These are phyloP conservation scores for Oleoguttula mirabilis DNA, from an alignment of 495 filamentous ascomycete genomes.

Conservation along the genomic window DNA sequence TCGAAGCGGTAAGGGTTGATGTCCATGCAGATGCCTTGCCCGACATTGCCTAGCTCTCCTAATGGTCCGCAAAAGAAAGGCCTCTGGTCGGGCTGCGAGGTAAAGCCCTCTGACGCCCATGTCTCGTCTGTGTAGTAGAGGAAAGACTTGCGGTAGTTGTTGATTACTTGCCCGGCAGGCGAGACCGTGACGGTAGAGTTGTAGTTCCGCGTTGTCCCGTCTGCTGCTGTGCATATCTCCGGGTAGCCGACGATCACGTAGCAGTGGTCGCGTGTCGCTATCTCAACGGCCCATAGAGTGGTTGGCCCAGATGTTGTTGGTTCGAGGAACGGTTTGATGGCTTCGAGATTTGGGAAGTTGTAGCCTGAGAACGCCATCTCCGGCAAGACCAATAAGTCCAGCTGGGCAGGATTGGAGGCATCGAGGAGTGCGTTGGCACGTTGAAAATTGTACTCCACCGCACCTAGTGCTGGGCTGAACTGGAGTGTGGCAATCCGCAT, in stretches of 20 bases:
- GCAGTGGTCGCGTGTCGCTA: slow-evolving; percentile 60
- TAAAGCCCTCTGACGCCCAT: slow-evolving; percentile 68
- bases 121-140: slow-evolving; percentile 86
- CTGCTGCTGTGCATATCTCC: slow-evolving; percentile 35
- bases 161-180: slow-evolving; percentile 53
- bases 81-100: background rate
- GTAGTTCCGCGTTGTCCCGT: slow-evolving; percentile 41
- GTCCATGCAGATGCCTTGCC: slow-evolving; percentile 84
- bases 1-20: slow-evolving; percentile 72
- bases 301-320: slow-evolving; percentile 59
- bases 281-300: slow-evolving; percentile 65
- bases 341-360: slow-evolving; percentile 68
- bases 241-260: slow-evolving; percentile 85
- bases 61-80: slow-evolving; percentile 8
- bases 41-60: slow-evolving; percentile 38
- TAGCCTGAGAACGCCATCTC: slow-evolving; percentile 89
- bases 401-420: slow-evolving; percentile 35
- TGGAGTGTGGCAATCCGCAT: slow-evolving; percentile 81
- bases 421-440: slow-evolving; percentile 59
- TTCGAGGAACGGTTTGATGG: slow-evolving; percentile 76
- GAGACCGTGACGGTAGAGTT: slow-evolving; percentile 79
- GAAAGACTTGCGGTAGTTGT: slow-evolving; percentile 80
- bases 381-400: slow-evolving; percentile 69
- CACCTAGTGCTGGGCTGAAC: slow-evolving; percentile 60
- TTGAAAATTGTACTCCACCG: slow-evolving; percentile 62